phyloP scores from a whole-genome alignment of 179 eudicot species.

The Actinidia chinensis region DNA sequence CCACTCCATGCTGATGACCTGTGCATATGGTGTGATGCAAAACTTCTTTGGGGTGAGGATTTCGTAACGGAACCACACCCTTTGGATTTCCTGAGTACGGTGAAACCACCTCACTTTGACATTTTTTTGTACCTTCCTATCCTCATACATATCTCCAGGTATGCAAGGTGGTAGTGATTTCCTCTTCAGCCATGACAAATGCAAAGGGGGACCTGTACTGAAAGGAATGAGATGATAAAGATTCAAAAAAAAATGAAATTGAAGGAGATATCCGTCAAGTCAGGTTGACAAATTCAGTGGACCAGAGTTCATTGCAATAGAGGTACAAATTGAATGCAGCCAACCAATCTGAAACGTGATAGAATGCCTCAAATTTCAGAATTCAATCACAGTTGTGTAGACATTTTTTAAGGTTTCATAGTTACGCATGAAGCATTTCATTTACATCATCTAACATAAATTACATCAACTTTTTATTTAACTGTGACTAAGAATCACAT shows the following conservation, averaged over 20 bases:
- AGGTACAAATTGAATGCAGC: background rate
- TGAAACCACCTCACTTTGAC: slow-evolving; percentile 99
- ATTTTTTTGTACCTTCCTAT: slow-evolving; percentile 86
- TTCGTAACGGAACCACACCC: slow-evolving; percentile 61
- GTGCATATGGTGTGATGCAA: slow-evolving; percentile 93
- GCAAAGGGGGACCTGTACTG: slow-evolving; percentile 81
- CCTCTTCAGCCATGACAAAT: slow-evolving; percentile 98
- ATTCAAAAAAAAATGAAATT: slow-evolving; percentile 15
- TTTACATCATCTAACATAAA: slow-evolving; percentile 27
- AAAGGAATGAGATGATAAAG: background rate
- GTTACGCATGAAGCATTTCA: background rate
- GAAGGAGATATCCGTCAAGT: slow-evolving; percentile 17
- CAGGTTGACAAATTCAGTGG: background rate
- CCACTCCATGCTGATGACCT: slow-evolving; percentile 94
- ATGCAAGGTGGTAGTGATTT: slow-evolving; percentile 70
- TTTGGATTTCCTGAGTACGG: slow-evolving; percentile 78
- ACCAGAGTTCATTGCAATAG: background rate
- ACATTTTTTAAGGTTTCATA: slow-evolving; percentile 17
- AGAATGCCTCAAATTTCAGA: slow-evolving; percentile 15
- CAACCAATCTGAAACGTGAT: background rate
- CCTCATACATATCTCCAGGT: slow-evolving; percentile 99
- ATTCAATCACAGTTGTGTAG: slow-evolving; percentile 22
- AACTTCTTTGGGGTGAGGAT: slow-evolving; percentile 88
- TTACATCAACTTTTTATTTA: slow-evolving; percentile 13
- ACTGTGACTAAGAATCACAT: background rate